Conservation (phyloP, 345 rosid genomes). For the Acer yangbiense region DNA sequence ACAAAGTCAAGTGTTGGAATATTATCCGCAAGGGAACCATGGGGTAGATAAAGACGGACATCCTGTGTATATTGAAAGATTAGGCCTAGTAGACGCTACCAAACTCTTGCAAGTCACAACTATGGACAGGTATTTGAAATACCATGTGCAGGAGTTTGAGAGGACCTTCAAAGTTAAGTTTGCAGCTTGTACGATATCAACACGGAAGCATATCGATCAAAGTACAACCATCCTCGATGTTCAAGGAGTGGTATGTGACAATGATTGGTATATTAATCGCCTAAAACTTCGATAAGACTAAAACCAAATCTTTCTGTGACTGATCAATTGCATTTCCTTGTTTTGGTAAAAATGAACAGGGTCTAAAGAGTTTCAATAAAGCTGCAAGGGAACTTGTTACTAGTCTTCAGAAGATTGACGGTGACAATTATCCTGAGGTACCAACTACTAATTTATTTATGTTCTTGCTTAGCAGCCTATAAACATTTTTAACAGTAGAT, state of each 20-base stretch:
- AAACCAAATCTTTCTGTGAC: neutral
- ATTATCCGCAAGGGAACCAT: slow-evolving; percentile 94
- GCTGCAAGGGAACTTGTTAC: slow-evolving; percentile 89
- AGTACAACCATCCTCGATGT: slow-evolving; percentile 97
- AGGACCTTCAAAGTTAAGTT: slow-evolving; percentile 74
- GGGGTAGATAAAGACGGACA: slow-evolving; percentile 94
- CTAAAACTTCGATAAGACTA: neutral
- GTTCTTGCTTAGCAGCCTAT: neutral
- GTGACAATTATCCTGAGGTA: slow-evolving; percentile 97
- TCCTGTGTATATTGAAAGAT: slow-evolving; percentile 89
- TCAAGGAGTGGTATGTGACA: slow-evolving; percentile 89
- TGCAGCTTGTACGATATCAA: slow-evolving; percentile 91
- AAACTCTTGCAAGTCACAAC: slow-evolving; percentile 94
- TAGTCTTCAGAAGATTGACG: slow-evolving; percentile 83
- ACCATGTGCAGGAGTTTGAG: slow-evolving; percentile 95
- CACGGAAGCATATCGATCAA: slow-evolving; percentile 85
- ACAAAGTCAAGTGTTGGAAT: slow-evolving; percentile 57
- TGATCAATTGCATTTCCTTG: neutral
- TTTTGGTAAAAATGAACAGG: slow-evolving; percentile 49
- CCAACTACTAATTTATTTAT: neutral
- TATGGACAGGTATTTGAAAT: slow-evolving; percentile 86
- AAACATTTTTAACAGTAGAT: neutral
- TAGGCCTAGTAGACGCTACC: slow-evolving; percentile 80
- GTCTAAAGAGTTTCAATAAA: slow-evolving; percentile 86
- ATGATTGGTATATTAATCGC: neutral